Conservation (phyloP, 129 eudicot genomes). For the Deinandra increscens region DNA sequence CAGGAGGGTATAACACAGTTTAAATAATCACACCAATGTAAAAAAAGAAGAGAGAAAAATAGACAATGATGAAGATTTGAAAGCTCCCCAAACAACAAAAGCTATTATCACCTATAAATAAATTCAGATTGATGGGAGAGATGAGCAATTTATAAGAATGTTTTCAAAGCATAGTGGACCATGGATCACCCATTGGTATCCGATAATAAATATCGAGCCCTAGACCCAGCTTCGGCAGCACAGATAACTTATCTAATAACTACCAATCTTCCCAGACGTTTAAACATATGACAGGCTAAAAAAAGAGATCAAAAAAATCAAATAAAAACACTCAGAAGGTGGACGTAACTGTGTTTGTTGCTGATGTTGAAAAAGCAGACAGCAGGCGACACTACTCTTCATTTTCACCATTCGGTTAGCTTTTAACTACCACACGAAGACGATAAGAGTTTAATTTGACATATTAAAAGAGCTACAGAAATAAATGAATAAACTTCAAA, state of each 20-base stretch:
- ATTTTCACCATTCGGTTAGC: not conserved
- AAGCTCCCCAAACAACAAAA: not conserved
- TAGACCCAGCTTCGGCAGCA: not conserved
- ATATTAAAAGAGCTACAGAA: not conserved
- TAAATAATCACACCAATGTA: not conserved
- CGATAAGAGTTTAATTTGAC: not conserved
- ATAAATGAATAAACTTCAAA: not conserved
- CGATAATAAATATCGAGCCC: not conserved
- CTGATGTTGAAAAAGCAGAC: constrained; percentile 5
- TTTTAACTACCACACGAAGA: not conserved
- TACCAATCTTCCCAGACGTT: not conserved
- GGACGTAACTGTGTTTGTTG: constrained; percentile 1
- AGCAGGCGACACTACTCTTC: not conserved
- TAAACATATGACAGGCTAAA: not conserved
- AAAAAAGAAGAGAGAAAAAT: not conserved
- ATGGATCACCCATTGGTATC: not conserved
- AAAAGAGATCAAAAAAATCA: not conserved
- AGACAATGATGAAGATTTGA: not conserved
- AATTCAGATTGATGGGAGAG: not conserved
- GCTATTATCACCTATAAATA: not conserved
- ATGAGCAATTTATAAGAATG: not conserved
- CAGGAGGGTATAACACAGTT: not conserved
- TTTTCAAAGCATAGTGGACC: not conserved
- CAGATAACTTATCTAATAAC: not conserved
- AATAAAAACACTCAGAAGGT: not conserved